A percentile compares a stretch with the other conserved stretches of the same genome.
phyloP scores from a whole-genome alignment of 805 yeast genomes.

The Nakazawaea laoshanensis region DNA sequence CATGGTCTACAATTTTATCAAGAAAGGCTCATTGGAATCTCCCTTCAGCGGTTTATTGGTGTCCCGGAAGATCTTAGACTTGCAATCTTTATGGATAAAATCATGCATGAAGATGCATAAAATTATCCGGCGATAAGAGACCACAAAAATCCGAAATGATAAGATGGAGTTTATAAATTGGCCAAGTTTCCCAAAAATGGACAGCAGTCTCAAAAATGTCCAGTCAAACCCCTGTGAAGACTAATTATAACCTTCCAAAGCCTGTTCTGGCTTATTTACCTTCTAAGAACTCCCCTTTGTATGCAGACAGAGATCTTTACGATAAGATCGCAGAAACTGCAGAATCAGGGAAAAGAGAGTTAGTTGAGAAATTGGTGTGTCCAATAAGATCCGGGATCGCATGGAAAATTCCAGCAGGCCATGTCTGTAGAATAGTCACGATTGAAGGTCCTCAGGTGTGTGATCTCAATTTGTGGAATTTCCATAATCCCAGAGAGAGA shows the following conservation, averaged over 20 bases:
- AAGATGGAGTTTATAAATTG: neutral
- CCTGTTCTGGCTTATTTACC: constrained; percentile 54
- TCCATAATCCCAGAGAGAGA: constrained; percentile 51
- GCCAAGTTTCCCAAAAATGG: neutral
- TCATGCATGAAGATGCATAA: neutral
- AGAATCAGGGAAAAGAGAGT: constrained; percentile 28
- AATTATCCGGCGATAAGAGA: neutral
- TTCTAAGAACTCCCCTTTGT: constrained; percentile 38
- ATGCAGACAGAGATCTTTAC: constrained; percentile 41
- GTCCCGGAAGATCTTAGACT: constrained; percentile 3
- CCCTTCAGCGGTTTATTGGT: neutral
- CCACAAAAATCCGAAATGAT: neutral
- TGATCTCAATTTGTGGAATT: constrained; percentile 59
- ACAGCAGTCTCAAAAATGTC: constrained; percentile 10
- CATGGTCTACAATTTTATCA: neutral
- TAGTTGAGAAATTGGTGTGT: constrained; percentile 32
- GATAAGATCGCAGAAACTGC: constrained; percentile 28
- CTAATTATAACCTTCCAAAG: constrained; percentile 19
- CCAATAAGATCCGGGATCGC: constrained; percentile 54
- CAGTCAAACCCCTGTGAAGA: constrained; percentile 17
- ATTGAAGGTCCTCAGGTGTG: constrained; percentile 70
- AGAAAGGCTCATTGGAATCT: neutral
- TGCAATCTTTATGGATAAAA: neutral
- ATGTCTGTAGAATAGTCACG: constrained; percentile 49
- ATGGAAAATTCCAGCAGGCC: constrained; percentile 53